These are phyloP conservation scores for Staphylotrichum longicolle DNA, from an alignment of 495 filamentous ascomycete species.

Conservation along the genomic window DNA sequence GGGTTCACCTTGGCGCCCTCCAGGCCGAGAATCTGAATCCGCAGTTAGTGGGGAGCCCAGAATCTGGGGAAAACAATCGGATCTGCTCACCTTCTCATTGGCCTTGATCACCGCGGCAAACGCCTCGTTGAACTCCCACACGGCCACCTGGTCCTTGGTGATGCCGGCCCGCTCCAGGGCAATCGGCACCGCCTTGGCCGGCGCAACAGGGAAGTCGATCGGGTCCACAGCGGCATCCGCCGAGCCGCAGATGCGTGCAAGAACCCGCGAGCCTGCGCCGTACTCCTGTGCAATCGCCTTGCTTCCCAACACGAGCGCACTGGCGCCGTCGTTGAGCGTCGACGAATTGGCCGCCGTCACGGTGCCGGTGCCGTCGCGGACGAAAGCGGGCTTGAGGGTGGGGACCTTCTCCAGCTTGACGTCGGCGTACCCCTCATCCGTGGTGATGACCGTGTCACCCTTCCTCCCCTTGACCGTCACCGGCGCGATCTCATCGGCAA, in stretches of 20 bases:
- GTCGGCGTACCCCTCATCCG: constrained; percentile 85
- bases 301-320: constrained; percentile 81
- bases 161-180: constrained; percentile 88
- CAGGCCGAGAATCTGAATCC: constrained; percentile 68
- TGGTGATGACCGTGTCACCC: constrained; percentile 71
- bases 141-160: constrained; percentile 78
- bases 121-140: constrained; percentile 99
- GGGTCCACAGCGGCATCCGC: constrained; percentile 92
- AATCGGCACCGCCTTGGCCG: constrained; percentile 86
- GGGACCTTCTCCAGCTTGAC: constrained; percentile 81
- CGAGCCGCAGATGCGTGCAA: constrained; percentile 79
- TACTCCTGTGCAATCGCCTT: constrained; percentile 72
- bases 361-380: constrained; percentile 77
- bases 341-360: constrained; percentile 93
- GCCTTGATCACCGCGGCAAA: constrained; percentile 96
- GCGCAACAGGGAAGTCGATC: constrained; percentile 93
- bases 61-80: constrained; percentile 4
- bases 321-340: constrained; percentile 90
- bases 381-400: constrained; percentile 85
- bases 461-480: constrained; percentile 83
- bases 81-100: constrained; percentile 70
- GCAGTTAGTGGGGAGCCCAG: constrained; percentile 8
- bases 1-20: constrained; percentile 77
- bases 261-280: constrained; percentile 66
- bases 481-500: constrained; percentile 81